phyloP scores from a whole-genome alignment of 495 filamentous ascomycete genomes.

The Apiosordaria backusii region DNA sequence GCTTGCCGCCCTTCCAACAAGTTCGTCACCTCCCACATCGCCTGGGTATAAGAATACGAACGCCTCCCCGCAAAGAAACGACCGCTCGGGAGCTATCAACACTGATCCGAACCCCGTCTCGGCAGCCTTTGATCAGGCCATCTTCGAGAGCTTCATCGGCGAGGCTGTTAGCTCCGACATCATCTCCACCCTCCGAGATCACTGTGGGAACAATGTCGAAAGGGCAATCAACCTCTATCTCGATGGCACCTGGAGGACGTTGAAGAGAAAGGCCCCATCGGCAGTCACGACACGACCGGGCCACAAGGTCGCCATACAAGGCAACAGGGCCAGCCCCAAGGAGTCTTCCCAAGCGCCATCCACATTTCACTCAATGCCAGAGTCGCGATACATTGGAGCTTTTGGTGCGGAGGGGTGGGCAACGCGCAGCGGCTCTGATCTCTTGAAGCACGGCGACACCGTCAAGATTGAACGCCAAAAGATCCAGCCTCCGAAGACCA shows the following conservation, averaged over 20 bases:
- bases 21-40: not conserved
- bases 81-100: no score
- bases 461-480: conserved; percentile 86
- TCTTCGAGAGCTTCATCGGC: conserved; percentile 69
- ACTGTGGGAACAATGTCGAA: conserved; percentile 61
- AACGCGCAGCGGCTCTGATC: conserved; percentile 72
- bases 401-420: conserved; percentile 92
- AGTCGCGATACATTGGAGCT: conserved; percentile 77
- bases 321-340: not conserved
- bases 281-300: conserved; percentile 2
- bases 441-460: conserved; percentile 71
- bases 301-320: not conserved
- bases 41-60: conserved; percentile 5
- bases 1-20: not conserved
- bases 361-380: conserved; percentile 43
- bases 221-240: conserved; percentile 81
- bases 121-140: conserved; percentile 58
- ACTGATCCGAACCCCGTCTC: not conserved
- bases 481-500: conserved; percentile 56
- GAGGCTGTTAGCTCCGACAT: conserved; percentile 53
- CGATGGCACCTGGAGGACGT: conserved; percentile 83
- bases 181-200: conserved; percentile 51
- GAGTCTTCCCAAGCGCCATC: not conserved
- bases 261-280: conserved; percentile 24
- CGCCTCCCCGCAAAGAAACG: no score